These are phyloP conservation scores for Prillingera fragicola DNA, from an alignment of 1,284 basidiomycete genomes.

Conservation along the genomic window DNA sequence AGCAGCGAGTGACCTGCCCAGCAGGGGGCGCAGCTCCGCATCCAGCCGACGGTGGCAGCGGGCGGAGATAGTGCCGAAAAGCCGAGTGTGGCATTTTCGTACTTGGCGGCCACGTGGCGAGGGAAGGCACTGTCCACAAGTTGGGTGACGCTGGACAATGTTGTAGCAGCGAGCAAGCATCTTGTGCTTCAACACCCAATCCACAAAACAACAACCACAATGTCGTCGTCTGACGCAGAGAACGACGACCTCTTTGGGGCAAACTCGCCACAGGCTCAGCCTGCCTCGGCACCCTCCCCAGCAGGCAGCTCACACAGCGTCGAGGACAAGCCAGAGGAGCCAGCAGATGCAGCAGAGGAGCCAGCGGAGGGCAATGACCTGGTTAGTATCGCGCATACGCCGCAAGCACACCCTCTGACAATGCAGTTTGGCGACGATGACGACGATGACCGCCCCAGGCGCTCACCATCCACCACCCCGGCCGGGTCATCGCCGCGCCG, in stretches of 20 bases:
- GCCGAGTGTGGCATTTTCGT: too few relatives aligned
- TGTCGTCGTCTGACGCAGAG: constrained; percentile 33
- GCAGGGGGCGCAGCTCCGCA: too few relatives aligned
- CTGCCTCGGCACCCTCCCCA: too few relatives aligned
- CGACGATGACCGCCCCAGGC: constrained; percentile 74
- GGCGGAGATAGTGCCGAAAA: too few relatives aligned
- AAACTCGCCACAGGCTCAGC: constrained; percentile 1
- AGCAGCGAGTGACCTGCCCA: too few relatives aligned
- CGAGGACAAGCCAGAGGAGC: neutral
- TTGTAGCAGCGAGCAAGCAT: too few relatives aligned
- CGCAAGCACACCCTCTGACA: constrained; percentile 1
- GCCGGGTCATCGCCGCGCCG: constrained; percentile 48
- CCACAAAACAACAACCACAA: constrained; percentile 8
- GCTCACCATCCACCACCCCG: constrained; percentile 65
- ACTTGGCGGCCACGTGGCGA: too few relatives aligned
- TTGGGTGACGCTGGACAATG: too few relatives aligned
- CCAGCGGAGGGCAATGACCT: constrained; percentile 23
- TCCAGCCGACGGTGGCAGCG: too few relatives aligned
- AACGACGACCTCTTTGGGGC: constrained; percentile 39
- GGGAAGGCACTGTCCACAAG: too few relatives aligned
- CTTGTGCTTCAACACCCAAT: too few relatives aligned
- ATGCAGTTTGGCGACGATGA: constrained; percentile 71
- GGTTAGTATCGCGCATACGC: constrained; percentile 14
- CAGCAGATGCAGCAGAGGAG: neutral
- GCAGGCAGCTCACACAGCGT: too few relatives aligned